phyloP scores from a whole-genome alignment of 1,139 yeast genomes.

The Nadsonia commutata region DNA sequence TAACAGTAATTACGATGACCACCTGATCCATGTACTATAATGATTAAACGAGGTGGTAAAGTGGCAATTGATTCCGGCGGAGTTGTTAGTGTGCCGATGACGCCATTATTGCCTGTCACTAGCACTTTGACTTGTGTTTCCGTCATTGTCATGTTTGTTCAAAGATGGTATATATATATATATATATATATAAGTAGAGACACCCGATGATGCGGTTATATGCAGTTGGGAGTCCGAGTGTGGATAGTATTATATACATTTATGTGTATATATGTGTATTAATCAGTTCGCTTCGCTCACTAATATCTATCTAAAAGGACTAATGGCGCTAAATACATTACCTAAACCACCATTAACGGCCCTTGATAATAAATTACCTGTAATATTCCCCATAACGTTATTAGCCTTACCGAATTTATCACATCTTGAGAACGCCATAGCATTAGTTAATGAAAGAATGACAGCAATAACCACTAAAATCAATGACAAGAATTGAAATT shows the following conservation, averaged over 20 bases:
- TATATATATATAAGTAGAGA: no score
- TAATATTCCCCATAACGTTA: constrained; percentile 26
- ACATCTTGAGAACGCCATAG: constrained; percentile 80
- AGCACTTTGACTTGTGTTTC: background rate
- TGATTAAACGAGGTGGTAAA: constrained; percentile 22
- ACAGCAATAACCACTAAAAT: constrained; percentile 41
- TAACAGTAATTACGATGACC: constrained; percentile 77
- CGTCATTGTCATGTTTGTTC: no score
- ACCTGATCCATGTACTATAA: constrained; percentile 61
- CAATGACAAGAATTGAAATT: constrained; percentile 63
- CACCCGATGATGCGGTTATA: no score
- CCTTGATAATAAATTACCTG: constrained; percentile 14
- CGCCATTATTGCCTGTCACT: background rate
- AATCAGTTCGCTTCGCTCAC: no score
- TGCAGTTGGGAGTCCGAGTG: no score
- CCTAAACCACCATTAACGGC: background rate
- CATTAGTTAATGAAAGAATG: constrained; percentile 61
- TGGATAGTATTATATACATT: no score
- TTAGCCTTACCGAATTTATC: constrained; percentile 79
- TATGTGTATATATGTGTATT: no score
- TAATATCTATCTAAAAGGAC: no score
- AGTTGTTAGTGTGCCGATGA: background rate
- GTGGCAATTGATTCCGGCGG: constrained; percentile 1
- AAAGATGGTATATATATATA: no score
- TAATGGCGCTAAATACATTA: background rate